Evolutionary conservation across 2,329 filamentous ascomycete species (phyloP), one percentile per base, ranked within the genome.

Genomic region (Zymoseptoria ardabiliae): DNA sequence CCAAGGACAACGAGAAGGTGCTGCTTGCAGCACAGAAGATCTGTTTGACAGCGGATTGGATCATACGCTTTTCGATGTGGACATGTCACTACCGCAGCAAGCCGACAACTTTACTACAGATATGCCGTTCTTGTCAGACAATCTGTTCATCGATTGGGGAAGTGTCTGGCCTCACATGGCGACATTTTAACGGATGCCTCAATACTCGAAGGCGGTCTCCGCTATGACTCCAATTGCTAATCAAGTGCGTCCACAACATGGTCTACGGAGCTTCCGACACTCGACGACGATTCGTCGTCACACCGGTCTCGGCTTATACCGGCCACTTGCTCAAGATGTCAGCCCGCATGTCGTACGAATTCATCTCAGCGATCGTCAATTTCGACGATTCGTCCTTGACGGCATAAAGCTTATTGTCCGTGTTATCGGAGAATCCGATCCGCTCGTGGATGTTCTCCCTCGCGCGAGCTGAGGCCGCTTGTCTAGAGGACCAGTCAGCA

Each of bases 361-460:
- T 88, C 84, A 88, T 87, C 70, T 88, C 85, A 63, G 87, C 84
- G 54, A 88, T 87, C 0, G 85, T 88, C 30, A 88, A 68, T 62
- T 85, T 85, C 53, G 82, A 78, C 63, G 76, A 81, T 65, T 84
- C 79, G 55, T 87, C 81, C 62, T 82, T 79, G 0, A 88, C 85
- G 67, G 83, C 84, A 72, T 88, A 88, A 0, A 78, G 79, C 0
- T 78, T 70, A 13, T 74, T 80, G 48, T 78, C 65, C 25, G 79
- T 86, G 67, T 88, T 87, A 45, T 77, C 78, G 0, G 83, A 86
- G 72, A 88, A 88, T 0, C 84, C 84, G 17, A 70, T 71, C 0
- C 69, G 60, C 66, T 76, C 74, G 51, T 74, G 69, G 58, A 76
- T 75, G 53, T 76, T 75, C 58, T 73, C 70, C 2, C 69, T 63